Percentiles rank a stretch among this genome's conserved stretches.
Evolutionary conservation across 257 asterid species (phyloP).

Genomic region (Thymus mandschuricus): DNA sequence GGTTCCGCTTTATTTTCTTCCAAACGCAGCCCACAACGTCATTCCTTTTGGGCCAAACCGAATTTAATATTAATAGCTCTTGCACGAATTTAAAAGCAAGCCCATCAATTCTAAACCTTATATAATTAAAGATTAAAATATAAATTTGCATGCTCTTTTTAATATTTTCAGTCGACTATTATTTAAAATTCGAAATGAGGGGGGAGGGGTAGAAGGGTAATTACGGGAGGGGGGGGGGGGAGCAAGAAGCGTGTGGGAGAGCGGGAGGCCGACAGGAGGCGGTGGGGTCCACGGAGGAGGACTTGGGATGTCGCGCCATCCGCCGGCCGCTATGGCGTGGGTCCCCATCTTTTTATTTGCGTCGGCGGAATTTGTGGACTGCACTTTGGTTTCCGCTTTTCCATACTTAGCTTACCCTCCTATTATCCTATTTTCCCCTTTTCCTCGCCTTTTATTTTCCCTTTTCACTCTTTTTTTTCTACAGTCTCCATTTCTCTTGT

Average conservation of each 20-base stretch:
- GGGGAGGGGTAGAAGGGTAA: not conserved
- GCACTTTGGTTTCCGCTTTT: conserved; percentile 31
- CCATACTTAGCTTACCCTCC: not conserved
- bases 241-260: conserved; percentile 45
- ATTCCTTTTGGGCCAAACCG: too few relatives aligned
- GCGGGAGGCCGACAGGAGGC: conserved; percentile 36
- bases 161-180: too few relatives aligned
- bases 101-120: too few relatives aligned
- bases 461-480: too few relatives aligned
- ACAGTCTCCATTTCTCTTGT: too few relatives aligned
- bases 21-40: too few relatives aligned
- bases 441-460: too few relatives aligned
- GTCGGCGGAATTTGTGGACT: conserved; percentile 62
- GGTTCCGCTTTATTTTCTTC: not conserved
- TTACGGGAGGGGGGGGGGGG: not conserved
- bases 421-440: not conserved
- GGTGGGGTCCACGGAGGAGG: conserved; percentile 38
- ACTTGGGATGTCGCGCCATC: conserved; percentile 35
- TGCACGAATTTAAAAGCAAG: too few relatives aligned
- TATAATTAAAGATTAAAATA: too few relatives aligned
- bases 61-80: too few relatives aligned
- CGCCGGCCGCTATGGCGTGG: conserved; percentile 44
- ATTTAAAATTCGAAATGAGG: too few relatives aligned
- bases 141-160: too few relatives aligned
- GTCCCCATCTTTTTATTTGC: conserved; percentile 23